These are phyloP conservation scores for Trichomonas vaginalis DNA, from an alignment of 208 protist genomes.

Conservation along the genomic window DNA sequence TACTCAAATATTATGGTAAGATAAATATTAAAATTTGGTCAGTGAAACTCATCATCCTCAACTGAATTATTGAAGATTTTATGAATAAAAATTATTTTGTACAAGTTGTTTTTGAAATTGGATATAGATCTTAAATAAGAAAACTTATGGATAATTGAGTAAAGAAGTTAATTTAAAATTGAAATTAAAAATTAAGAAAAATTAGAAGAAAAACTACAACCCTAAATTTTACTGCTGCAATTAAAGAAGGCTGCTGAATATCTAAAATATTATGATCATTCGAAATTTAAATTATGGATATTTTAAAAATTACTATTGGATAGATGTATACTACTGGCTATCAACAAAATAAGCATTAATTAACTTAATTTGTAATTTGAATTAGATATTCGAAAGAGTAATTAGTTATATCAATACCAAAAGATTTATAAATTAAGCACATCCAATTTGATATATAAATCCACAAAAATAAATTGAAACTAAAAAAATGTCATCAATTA, in stretches of 20 bases:
- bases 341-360: background rate
- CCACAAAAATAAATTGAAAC: background rate
- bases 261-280: background rate
- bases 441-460: background rate
- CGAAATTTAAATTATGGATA: background rate
- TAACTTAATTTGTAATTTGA: background rate
- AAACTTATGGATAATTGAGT: no score
- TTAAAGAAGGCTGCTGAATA: background rate
- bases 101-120: no score
- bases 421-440: background rate
- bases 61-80: no score
- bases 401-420: background rate
- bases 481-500: background rate
- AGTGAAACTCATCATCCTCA: no score
- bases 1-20: no score
- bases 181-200: background rate
- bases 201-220: background rate
- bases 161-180: background rate
- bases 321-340: background rate
- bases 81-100: no score
- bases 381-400: background rate
- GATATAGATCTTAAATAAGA: no score
- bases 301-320: background rate
- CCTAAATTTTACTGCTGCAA: background rate
- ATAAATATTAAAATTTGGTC: no score